phyloP scores from a whole-genome alignment of 2,329 filamentous ascomycete species.

The Verticillium nonalfalfae region DNA sequence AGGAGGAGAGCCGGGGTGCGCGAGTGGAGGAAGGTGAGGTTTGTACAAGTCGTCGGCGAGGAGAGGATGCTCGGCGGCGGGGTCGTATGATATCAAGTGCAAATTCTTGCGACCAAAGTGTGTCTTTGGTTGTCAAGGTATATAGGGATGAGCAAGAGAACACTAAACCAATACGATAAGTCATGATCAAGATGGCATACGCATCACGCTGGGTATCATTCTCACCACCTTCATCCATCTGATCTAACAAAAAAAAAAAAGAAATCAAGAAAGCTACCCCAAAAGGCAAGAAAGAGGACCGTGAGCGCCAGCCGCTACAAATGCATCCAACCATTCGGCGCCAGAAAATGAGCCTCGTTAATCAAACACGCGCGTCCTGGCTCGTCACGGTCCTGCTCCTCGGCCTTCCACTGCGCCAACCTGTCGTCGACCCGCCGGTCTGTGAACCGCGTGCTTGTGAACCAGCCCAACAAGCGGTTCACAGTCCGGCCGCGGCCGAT shows the following conservation, averaged over 20 bases:
- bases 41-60: neutral
- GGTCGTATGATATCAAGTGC: too few species aligned
- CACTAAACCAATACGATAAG: too few species aligned
- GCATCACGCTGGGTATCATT: neutral
- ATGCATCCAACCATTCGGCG: constrained; percentile 53
- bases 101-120: too few species aligned
- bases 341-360: constrained; percentile 56
- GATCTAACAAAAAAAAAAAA: too few species aligned
- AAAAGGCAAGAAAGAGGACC: too few species aligned
- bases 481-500: constrained; percentile 51
- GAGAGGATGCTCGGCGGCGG: neutral
- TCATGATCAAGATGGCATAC: too few species aligned
- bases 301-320: constrained; percentile 23
- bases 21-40: neutral
- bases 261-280: neutral
- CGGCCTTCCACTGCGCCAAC: constrained; percentile 29
- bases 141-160: too few species aligned
- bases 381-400: constrained; percentile 28
- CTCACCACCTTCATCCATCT: neutral
- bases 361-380: constrained; percentile 46
- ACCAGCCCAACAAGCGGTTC: constrained; percentile 46
- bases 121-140: too few species aligned
- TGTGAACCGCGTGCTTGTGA: constrained; percentile 14
- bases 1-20: neutral
- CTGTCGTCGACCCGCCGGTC: constrained; percentile 28